phyloP scores from a whole-genome alignment of 441 rosid genomes.

The Biscutella auriculata region DNA sequence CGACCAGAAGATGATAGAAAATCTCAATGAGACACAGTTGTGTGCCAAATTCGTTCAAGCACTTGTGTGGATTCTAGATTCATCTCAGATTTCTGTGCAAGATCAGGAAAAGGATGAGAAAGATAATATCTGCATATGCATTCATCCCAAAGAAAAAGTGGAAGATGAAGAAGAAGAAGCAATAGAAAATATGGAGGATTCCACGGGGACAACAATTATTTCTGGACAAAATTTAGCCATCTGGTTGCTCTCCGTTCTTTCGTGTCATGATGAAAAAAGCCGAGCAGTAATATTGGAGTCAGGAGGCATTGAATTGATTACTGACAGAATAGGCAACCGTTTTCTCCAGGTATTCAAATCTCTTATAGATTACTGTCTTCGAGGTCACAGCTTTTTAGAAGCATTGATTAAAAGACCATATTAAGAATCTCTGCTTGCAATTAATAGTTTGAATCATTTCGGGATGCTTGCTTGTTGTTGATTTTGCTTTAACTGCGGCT shows the following conservation, averaged over 20 bases:
- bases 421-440: slow-evolving; percentile 3
- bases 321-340: slow-evolving; percentile 60
- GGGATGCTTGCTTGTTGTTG: not conserved
- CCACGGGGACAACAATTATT: slow-evolving; percentile 40
- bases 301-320: slow-evolving; percentile 81
- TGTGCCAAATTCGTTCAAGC: slow-evolving; percentile 62
- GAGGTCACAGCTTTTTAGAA: not conserved
- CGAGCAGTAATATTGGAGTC: slow-evolving; percentile 82
- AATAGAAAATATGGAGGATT: slow-evolving; percentile 36
- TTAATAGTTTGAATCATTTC: not conserved
- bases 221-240: slow-evolving; percentile 70
- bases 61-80: slow-evolving; percentile 59
- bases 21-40: slow-evolving; percentile 67
- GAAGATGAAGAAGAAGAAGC: slow-evolving; percentile 57
- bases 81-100: slow-evolving; percentile 40
- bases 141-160: slow-evolving; percentile 47
- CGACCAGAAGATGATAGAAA: slow-evolving; percentile 73
- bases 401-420: not conserved
- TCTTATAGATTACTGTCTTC: not conserved
- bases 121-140: slow-evolving; percentile 50
- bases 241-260: slow-evolving; percentile 89
- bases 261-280: slow-evolving; percentile 79
- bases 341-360: slow-evolving; percentile 57
- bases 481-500: not conserved
- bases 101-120: slow-evolving; percentile 37